Base-by-base conservation (phyloP, 2,329 filamentous ascomycete genomes). In the Monosporascus ibericus region DNA sequence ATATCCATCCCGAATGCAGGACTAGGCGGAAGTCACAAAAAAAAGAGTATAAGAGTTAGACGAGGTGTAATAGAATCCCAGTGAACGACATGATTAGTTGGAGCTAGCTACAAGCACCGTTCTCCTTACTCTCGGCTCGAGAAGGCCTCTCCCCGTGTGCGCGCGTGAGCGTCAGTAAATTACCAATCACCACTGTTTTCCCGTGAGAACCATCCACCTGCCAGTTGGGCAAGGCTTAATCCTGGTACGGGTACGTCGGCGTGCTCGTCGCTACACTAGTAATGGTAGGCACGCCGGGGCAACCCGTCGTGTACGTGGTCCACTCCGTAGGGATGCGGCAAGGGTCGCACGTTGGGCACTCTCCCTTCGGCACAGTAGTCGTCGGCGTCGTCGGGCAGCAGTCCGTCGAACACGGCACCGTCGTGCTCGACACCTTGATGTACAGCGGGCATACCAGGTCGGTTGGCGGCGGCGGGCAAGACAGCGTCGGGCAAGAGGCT, bases 301-400 rank as follows among this genome's bases (percentile, higher is more conserved):
- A 67, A 1, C 65, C 64, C 5, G 63, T 67, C 7, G 60, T 66
- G 39, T 62, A 62, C 44, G 61, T 65, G 52, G 60, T 53, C 55
- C 57, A 62, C 48, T 64, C 55, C 0, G 64, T 66, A 1, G 62
- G 61, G 47, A 64, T 54, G 15, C 47, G 56, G 53, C 65, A 67
- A 8, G 51, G 49, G 37, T 58, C 60, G 48, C 65, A 65, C 5
- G 58, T 64, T 36, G 62, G 57, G 52, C 65, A 67, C 17, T 58
- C 46, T 2, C 48, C 55, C 14, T 14, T 52, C 6, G 56, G 48
- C 48, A 53, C 59, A 48, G 57, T 59, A 22, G 55, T 50, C 6
- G 65, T 67, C 38, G 65, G 55, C 8, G 72, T 75, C 9, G 52
- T 59, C n/a, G 65, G 65, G 59, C 72, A 75, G 61, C 68, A 72